These are phyloP conservation scores for Paramicrosporidium saccamoebae DNA, from an alignment of 371 early-diverging fungal genomes.

Conservation along the genomic window DNA sequence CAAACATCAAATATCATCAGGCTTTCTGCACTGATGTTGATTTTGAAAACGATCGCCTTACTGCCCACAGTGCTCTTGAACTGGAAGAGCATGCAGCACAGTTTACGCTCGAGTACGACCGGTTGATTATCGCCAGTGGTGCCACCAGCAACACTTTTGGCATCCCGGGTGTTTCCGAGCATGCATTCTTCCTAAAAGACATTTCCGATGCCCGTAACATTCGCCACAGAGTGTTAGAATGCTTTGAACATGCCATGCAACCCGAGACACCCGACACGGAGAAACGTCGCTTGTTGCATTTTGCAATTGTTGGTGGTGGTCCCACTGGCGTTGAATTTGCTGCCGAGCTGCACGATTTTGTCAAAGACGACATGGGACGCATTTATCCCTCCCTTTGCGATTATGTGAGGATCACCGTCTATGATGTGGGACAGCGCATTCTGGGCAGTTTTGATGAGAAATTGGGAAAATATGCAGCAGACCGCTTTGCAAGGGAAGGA, in stretches of 20 bases:
- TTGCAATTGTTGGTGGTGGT: slow-evolving; percentile 52
- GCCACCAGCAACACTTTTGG: slow-evolving; percentile 42
- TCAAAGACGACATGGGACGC: slow-evolving; percentile 36
- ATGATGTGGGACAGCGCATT: slow-evolving; percentile 35
- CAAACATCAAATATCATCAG: slow-evolving; percentile 18
- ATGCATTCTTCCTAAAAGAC: slow-evolving; percentile 30
- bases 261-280: slow-evolving; percentile 36
- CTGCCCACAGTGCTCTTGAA: slow-evolving; percentile 9
- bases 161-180: slow-evolving; percentile 36
- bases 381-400: slow-evolving; percentile 18
- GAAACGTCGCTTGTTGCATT: slow-evolving; percentile 33
- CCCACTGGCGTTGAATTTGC: slow-evolving; percentile 37
- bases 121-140: slow-evolving; percentile 42
- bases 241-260: slow-evolving; percentile 44
- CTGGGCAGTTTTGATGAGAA: slow-evolving; percentile 38
- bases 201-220: slow-evolving; percentile 30
- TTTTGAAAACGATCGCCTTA: slow-evolving; percentile 17
- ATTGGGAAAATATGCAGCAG: slow-evolving; percentile 22
- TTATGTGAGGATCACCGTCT: slow-evolving; percentile 22
- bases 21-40: slow-evolving; percentile 25
- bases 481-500: slow-evolving; percentile 25
- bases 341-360: slow-evolving; percentile 41
- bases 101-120: slow-evolving; percentile 25
- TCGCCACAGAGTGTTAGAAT: slow-evolving; percentile 24
- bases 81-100: slow-evolving; percentile 8